These are phyloP conservation scores for Yamadazyma kitorensis DNA, from an alignment of 805 yeast genomes.

Conservation along the genomic window DNA sequence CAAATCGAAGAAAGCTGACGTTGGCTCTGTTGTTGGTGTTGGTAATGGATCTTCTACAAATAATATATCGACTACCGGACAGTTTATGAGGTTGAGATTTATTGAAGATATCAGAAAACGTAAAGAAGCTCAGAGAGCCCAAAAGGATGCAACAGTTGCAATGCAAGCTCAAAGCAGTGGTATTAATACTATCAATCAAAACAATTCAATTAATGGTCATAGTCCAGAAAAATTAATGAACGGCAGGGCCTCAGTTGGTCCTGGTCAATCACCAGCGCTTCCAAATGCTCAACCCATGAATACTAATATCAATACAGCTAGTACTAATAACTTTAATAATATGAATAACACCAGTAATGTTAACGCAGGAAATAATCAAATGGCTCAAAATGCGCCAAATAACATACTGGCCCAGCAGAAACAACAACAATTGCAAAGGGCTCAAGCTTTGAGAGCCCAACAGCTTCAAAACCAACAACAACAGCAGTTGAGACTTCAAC, in stretches of 20 bases:
- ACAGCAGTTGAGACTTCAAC: constrained; percentile 18
- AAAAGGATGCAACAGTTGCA: constrained; percentile 40
- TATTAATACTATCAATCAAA: constrained; percentile 16
- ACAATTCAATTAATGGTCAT: constrained; percentile 12
- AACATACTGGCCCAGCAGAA: constrained; percentile 7
- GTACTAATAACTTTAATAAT: no score
- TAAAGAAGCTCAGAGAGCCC: constrained; percentile 45
- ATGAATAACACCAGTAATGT: no score
- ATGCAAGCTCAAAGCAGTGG: constrained; percentile 21
- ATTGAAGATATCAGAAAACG: constrained; percentile 82
- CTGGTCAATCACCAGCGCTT: no score
- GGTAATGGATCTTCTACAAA: constrained; percentile 4
- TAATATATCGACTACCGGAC: constrained; percentile 26
- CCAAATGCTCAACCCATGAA: no score
- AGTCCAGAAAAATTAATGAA: constrained; percentile 14
- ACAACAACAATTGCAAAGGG: constrained; percentile 12
- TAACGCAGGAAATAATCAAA: no score
- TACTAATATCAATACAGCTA: no score
- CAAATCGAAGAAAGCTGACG: constrained; percentile 7
- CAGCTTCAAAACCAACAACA: constrained; percentile 16
- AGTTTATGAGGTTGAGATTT: constrained; percentile 82
- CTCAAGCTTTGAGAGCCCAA: constrained; percentile 14
- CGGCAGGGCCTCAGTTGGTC: constrained; percentile 7
- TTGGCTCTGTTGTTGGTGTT: constrained; percentile 2
- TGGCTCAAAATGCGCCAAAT: no score